phyloP scores from a whole-genome alignment of 495 filamentous ascomycete species.

The Podospora sp. region DNA sequence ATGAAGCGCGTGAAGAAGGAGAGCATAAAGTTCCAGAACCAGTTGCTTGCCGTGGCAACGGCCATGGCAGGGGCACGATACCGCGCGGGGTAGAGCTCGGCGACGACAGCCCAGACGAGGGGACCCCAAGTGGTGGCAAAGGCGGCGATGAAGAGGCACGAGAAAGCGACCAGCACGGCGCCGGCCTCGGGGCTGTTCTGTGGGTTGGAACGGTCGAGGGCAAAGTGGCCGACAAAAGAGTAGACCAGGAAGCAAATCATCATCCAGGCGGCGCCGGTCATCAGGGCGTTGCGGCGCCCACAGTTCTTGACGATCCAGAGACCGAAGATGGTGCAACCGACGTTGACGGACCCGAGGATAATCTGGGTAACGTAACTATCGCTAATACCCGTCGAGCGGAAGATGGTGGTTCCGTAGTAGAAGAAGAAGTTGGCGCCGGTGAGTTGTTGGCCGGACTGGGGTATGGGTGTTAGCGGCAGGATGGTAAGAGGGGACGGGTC shows the following conservation, averaged over 20 bases:
- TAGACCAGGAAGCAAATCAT: constrained; percentile 74
- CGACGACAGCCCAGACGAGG: constrained; percentile 77
- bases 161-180: constrained; percentile 75
- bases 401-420: constrained; percentile 78
- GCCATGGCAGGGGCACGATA: constrained; percentile 78
- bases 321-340: constrained; percentile 70
- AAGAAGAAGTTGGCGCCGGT: constrained; percentile 81
- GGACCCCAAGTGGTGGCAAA: constrained; percentile 81
- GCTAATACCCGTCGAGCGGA: constrained; percentile 65
- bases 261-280: constrained; percentile 69
- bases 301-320: constrained; percentile 72
- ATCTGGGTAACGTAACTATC: constrained; percentile 74
- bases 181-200: constrained; percentile 61
- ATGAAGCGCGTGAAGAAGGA: constrained; percentile 58
- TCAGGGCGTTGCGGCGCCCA: constrained; percentile 67
- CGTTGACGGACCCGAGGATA: constrained; percentile 75
- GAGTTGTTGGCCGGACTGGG: constrained; percentile 64
- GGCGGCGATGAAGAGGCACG: constrained; percentile 69
- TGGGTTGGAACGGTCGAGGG: constrained; percentile 53
- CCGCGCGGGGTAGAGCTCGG: constrained; percentile 78
- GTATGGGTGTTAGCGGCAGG: not conserved
- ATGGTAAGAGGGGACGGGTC: not conserved
- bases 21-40: constrained; percentile 79
- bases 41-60: constrained; percentile 78
- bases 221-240: constrained; percentile 67